Percentiles rank a stretch among this genome's conserved stretches.
Conservation (phyloP, 2,329 filamentous ascomycete species). For the Colletotrichum siamense region DNA sequence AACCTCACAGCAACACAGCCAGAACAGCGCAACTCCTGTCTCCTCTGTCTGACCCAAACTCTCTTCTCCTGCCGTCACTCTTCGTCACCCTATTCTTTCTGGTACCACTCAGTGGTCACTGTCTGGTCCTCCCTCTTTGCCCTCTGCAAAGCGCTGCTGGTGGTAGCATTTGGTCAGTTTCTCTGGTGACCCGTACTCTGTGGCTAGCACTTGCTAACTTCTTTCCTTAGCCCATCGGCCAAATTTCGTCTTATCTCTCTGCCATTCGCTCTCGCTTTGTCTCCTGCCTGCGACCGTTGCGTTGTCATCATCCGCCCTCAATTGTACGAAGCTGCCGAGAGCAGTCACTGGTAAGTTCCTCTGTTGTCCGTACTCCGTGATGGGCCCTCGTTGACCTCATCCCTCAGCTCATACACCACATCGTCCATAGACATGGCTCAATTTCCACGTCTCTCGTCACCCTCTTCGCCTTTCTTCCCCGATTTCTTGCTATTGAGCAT, state of each 20-base stretch:
- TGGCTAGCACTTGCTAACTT: background rate
- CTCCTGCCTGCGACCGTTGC: no score
- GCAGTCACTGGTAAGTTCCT: background rate
- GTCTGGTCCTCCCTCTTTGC: no score
- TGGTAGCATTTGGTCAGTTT: background rate
- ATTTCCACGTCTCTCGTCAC: fast-evolving
- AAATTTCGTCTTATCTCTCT: fast-evolving
- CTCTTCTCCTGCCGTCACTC: no score
- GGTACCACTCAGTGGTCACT: no score
- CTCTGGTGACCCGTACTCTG: no score
- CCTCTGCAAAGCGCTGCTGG: background rate
- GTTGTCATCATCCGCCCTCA: no score
- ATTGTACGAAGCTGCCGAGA: no score
- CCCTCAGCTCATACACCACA: fast-evolving
- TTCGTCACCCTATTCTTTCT: no score
- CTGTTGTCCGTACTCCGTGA: background rate
- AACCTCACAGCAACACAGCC: no score
- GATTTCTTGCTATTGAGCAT: fast-evolving
- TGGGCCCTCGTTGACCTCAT: no score
- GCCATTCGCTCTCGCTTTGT: background rate
- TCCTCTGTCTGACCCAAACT: no score
- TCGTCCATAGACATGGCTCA: fast-evolving
- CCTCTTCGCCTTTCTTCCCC: background rate
- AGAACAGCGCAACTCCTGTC: no score
- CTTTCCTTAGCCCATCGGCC: background rate